Evolutionary conservation across 1,284 basidiomycete species (phyloP), one percentile per base, ranked within the genome.

Genomic region (Melanopsichium pennsylvanicum): DNA sequence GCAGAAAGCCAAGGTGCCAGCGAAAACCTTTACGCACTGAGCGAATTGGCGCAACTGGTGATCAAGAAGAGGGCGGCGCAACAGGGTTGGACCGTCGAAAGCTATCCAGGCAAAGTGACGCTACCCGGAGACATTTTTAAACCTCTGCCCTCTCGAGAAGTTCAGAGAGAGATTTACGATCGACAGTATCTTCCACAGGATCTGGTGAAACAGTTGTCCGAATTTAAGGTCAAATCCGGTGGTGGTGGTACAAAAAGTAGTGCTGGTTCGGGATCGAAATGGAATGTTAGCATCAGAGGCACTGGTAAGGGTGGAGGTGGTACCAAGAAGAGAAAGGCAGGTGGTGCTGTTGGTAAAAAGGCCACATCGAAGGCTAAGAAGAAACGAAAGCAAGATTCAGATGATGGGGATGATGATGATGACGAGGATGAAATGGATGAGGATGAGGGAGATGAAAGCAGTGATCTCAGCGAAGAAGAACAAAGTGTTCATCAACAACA

Each of bases 31-130:
- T 97, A 96, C 78, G 86, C 88, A n/a, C 84, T 92, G 41, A 88
- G 89, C 64, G 96, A 98, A 76, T 84, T 98, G 5, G 88, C 93
- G 0, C 91, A 96, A 81, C 87, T 92, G 63, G 83, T 96, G 29
- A 90, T 97, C 80, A 90, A 89, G 74, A 83, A 84, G 1, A 85
- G 87, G 18, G 89, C 91, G 0, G 85, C 87, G 27, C 68, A 83
- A 3, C 86, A 89, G 42, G 85, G 85, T 4, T 97, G 94, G 92
- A 86, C 85, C 3, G 83, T 97, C 7, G 84, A 87, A 45, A 88
- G 87, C 19, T 92, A 90, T 79, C 91, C 91, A 0, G 90, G 89
- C 22, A 89, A 89, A 76, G 83, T 95, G 27, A 87, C 86, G 64
- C 81, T 97, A 22, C 93, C 93, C 0, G 80, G 84, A 7, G 93